Base-by-base conservation (phyloP, 768 basidiomycete species). In the Floccularia luteovirens region DNA sequence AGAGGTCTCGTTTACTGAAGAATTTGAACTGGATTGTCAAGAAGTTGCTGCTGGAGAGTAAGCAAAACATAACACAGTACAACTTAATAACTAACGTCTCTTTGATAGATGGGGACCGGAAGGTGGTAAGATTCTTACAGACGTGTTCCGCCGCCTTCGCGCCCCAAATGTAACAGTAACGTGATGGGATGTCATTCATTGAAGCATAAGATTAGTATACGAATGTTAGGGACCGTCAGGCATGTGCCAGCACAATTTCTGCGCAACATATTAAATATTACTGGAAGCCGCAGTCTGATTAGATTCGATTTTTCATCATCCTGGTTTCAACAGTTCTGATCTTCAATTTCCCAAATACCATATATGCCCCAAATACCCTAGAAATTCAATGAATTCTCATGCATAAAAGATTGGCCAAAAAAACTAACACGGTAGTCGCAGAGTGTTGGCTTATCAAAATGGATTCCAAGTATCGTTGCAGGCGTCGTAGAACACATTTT, bases 11-110 rank as follows among this genome's bases (percentile, higher is more conserved):
- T 59, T 63, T 13, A 77, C 73, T 1, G 64, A 66, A 6, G 81
- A 81, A 48, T 83, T 85, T 49, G 82, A 84, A 53, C 66, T 63
- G 45, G 81, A 80, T 49, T 84, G 81, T 50, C 66, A 75, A 52
- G 82, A 84, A 51, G 75, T 85, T 16, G 79, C 82, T 5, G 72
- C 72, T 39, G 82, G 82, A 66, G 82, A 85, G 81, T 84, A 55
- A 57, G 79, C 67, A 13, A 19, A 30, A 31, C 23, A 30, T 12
- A 21, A 25, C 22, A 41, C 30, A 38, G 16, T 24, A 12, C 5
- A 46, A n/a, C 24, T 36, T 39, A 19, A 3, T 31, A 24, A 24
- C 22, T 20, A 36, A 33, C n/a, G n/a, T 47, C 24, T 36, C 40
- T 32, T 35, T 41, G 36, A 19, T 28, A 84, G 81, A 54, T 84